Evolutionary conservation across 345 rosid species (phyloP).

Genomic region (Triadica sebifera): DNA sequence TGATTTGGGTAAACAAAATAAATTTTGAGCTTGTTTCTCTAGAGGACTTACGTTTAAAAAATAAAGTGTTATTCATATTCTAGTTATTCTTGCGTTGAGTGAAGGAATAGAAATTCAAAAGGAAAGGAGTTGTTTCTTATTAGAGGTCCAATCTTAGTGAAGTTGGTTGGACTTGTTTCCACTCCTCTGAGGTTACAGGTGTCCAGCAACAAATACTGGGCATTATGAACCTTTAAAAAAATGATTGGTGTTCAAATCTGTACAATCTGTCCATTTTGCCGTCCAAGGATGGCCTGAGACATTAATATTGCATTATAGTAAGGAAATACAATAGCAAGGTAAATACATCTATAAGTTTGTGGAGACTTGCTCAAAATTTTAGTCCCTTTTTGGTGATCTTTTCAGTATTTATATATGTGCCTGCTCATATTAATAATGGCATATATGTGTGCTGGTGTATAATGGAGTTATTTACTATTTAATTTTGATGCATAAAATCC

Average conservation of each 20-base stretch:
- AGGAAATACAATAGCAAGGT: background rate
- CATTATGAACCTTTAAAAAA: no score
- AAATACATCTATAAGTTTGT: no score
- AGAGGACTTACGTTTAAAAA: no score
- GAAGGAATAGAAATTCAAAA: background rate
- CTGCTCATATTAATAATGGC: background rate
- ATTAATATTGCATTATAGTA: background rate
- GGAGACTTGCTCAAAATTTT: background rate
- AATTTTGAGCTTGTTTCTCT: no score
- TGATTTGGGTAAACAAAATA: background rate
- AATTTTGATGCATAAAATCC: no score
- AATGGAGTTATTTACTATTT: no score
- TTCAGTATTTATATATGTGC: background rate
- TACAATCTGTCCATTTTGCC: background rate
- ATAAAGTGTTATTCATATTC: no score
- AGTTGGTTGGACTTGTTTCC: background rate
- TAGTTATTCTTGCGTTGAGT: no score
- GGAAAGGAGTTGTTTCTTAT: background rate
- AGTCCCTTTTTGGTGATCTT: background rate
- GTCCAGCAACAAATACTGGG: background rate
- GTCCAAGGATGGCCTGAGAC: background rate
- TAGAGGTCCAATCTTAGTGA: background rate
- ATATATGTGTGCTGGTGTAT: no score
- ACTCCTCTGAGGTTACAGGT: background rate
- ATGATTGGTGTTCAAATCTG: background rate